phyloP scores from a whole-genome alignment of 2,329 filamentous ascomycete species.

The Colletotrichum siamense region DNA sequence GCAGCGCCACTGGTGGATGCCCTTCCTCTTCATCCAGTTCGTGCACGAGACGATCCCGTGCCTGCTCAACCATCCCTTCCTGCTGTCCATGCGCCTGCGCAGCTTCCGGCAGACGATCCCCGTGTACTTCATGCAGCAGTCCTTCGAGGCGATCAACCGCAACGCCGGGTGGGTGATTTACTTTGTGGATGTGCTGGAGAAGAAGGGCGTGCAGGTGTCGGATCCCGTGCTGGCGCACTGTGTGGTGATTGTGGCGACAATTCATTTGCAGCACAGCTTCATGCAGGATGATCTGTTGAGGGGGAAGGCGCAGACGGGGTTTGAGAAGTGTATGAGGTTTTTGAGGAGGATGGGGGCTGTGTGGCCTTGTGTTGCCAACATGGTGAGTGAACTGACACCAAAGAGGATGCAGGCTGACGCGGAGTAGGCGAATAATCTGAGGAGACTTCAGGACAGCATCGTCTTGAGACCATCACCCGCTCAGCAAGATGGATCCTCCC shows the following conservation, averaged over 20 bases:
- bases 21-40: constrained; percentile 58
- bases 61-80: constrained; percentile 58
- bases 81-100: constrained; percentile 56
- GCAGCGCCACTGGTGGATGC: constrained; percentile 56
- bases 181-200: constrained; percentile 53
- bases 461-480: background rate
- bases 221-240: constrained; percentile 43
- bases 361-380: constrained; percentile 29
- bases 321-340: constrained; percentile 32
- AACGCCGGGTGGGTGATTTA: constrained; percentile 60
- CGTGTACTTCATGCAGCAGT: constrained; percentile 59
- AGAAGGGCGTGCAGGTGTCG: constrained; percentile 44
- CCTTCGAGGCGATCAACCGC: constrained; percentile 54
- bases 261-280: constrained; percentile 59
- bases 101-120: constrained; percentile 57
- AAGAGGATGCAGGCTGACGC: too few species aligned
- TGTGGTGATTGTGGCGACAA: constrained; percentile 57
- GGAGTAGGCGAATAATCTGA: constrained; percentile 29
- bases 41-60: constrained; percentile 58
- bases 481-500: background rate
- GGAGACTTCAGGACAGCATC: constrained; percentile 37
- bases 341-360: constrained; percentile 26
- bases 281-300: constrained; percentile 31
- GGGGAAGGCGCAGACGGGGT: constrained; percentile 28
- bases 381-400: constrained; percentile 28